Conservation (phyloP, 2,329 filamentous ascomycete genomes). For the Aaosphaeria pasadenensis region DNA sequence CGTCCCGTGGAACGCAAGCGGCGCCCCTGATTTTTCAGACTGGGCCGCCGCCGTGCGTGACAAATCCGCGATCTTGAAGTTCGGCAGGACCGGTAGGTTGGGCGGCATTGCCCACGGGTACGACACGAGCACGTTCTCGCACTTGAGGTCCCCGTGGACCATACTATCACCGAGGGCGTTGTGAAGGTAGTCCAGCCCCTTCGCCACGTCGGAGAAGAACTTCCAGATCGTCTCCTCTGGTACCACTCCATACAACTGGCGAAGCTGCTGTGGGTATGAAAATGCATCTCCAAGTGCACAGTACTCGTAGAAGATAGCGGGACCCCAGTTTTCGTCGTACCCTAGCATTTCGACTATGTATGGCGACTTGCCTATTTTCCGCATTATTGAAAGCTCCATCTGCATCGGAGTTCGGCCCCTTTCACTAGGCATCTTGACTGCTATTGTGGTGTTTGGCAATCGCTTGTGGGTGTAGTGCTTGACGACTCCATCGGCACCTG, state of each 20-base stretch:
- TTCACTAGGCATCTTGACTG: not conserved
- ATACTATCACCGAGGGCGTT: slow-evolving; percentile 36
- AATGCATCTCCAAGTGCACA: slow-evolving; percentile 15
- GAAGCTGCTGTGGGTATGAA: slow-evolving; percentile 6
- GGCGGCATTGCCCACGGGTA: slow-evolving; percentile 1
- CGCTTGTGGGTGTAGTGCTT: not conserved
- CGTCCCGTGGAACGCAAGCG: slow-evolving; percentile 10
- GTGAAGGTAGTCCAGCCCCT: slow-evolving; percentile 20
- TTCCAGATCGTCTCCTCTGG: slow-evolving; percentile 27
- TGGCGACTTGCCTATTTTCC: not conserved
- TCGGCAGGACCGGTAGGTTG: slow-evolving; percentile 11
- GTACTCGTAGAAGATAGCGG: slow-evolving; percentile 17
- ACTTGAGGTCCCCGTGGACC: slow-evolving; percentile 88
- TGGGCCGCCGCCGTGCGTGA: slow-evolving; percentile 8
- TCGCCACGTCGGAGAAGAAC: slow-evolving; percentile 17
- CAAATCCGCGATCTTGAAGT: slow-evolving; percentile 21
- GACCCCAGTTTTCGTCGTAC: slow-evolving; percentile 3
- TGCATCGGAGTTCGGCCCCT: not conserved
- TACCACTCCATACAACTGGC: not conserved
- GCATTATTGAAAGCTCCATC: not conserved
- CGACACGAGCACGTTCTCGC: slow-evolving; percentile 80
- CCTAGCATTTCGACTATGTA: slow-evolving; percentile 11
- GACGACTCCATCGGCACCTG: not conserved
- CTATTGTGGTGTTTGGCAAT: not conserved
- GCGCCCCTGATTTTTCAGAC: not conserved